Base-by-base conservation (phyloP, 257 asterid species). In the Penstemon newberryi region DNA sequence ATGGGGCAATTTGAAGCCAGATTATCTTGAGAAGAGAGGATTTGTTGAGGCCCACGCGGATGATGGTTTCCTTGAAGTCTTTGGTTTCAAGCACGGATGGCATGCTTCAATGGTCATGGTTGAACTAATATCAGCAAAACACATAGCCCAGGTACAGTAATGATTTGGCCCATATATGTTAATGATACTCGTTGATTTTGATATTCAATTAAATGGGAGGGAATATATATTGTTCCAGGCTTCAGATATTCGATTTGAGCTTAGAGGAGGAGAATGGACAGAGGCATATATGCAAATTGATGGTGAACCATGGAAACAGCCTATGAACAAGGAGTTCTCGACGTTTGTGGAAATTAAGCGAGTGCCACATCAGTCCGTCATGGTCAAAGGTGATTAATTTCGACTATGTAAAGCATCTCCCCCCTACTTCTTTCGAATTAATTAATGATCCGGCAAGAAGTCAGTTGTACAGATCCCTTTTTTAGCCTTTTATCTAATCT, bases 241-340 rank as follows among this genome's bases (percentile, higher is more conserved):
- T 58, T 85, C 97, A 11, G 79, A 80, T 19, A 87, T 91, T 56
- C 84, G 96, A 47, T 89, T 88, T 43, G 96, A 91, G 82, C 89
- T 91, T 5, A 77, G 97, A 84, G 97, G 97, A 12, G 97, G 96
- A 47, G 97, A 89, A 71, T 91, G 97, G 97, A 78, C 70, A 8
- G 79, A 89, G 70, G 90, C 90, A 2, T 89, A 73, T 72, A 79
- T 89, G 95, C 97, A 91, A 81, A 83, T 87, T 90, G 97, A 91
- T 50, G 97, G 97, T 1, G 96, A 91, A 75, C 97, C 97, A 50
- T 91, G 96, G 97, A 89, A 89, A 75, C 97, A 89, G 70, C 97
- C 96, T 0, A 80, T 87, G 74, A 62, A 80, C 79, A 81, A 78
- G 76, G 94, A 88, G 3, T 86, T 77, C 79, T 90, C 96, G 1